Base-by-base conservation (phyloP, 2,329 filamentous ascomycete species). In the Thermoascus crustaceus region DNA sequence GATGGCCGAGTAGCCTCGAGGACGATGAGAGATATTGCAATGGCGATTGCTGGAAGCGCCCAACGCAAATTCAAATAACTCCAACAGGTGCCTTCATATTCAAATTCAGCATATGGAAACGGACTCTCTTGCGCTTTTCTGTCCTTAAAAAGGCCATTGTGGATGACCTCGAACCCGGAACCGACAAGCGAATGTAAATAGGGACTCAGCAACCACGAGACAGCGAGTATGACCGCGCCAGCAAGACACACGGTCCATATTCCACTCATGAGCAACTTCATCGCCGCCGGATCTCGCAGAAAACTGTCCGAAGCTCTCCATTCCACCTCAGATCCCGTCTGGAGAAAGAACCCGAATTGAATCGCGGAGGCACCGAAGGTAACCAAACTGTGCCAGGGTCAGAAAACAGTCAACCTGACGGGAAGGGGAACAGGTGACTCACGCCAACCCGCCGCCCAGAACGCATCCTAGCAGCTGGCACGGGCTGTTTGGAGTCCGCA, bases 241-340 rank as follows among this genome's bases (percentile, higher is more conserved):
- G 52, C 41, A 26, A 48, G 35, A 40, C 46, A 43, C 25, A 59
- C 45, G 26, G 49, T 51, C 36, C 45, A 45, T 35, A 54, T 52
- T 26, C 58, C 60, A 27, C 55, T 60, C 23, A 61, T 40, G 19
- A 63, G 45, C 14, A 63, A 52, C 38, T 57, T 56, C 46, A 61
- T 55, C 8, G 57, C 60, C 5, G 52, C 57, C 6, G 57, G 55
- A 35, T 63, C 59, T 8, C 43, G 50, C 7, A 60, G 41, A 38
- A 64, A 52, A 40, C 51, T 62, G 38, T 45, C 46, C 21, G 52
- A 52, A 22, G 57, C 54, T 21, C 49, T 47, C 60, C 60, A 64
- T 42, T 57, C 53, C 32, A 64, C 56, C 39, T 64, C 60, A 21
- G 55, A 55, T 5, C 60, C 60, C 2, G 60, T 64, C 38, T 63